Evolutionary conservation across 371 early-diverging fungal genomes (phyloP).

Genomic region (Mucor irregularis): DNA sequence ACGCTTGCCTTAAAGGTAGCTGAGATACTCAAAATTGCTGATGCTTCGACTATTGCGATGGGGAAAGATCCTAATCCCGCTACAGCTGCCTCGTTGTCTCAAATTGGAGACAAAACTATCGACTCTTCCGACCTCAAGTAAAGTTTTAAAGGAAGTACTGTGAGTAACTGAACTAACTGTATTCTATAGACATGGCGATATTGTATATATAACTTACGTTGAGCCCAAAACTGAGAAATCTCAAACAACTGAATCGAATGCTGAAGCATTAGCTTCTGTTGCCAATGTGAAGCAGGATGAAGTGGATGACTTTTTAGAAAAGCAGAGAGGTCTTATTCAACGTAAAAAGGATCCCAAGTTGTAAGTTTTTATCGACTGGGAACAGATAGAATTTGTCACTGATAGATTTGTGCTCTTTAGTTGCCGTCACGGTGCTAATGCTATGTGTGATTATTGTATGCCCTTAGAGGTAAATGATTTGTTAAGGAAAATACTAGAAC

Average conservation of each 20-base stretch:
- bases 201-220: slow-evolving; percentile 66
- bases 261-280: slow-evolving; percentile 23
- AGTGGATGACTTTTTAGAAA: slow-evolving; percentile 83
- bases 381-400: background rate
- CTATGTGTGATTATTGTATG: slow-evolving; percentile 98
- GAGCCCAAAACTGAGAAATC: slow-evolving; percentile 32
- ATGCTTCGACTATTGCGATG: slow-evolving; percentile 49
- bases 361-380: slow-evolving; percentile 40
- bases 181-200: slow-evolving; percentile 76
- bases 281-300: slow-evolving; percentile 62
- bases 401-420: slow-evolving; percentile 32
- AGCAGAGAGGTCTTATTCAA: slow-evolving; percentile 80
- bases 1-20: slow-evolving; percentile 64
- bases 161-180: background rate
- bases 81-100: slow-evolving; percentile 37
- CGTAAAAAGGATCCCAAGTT: slow-evolving; percentile 81
- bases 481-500: slow-evolving; percentile 1
- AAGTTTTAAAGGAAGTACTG: background rate
- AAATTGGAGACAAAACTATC: slow-evolving; percentile 47
- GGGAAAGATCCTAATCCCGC: slow-evolving; percentile 51
- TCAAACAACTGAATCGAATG: slow-evolving; percentile 1
- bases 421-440: slow-evolving; percentile 89
- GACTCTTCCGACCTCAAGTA: slow-evolving; percentile 50
- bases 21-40: slow-evolving; percentile 36
- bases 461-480: slow-evolving; percentile 81